Evolutionary conservation across 495 filamentous ascomycete species (phyloP).

Genomic region (Aspergillus sparsus): DNA sequence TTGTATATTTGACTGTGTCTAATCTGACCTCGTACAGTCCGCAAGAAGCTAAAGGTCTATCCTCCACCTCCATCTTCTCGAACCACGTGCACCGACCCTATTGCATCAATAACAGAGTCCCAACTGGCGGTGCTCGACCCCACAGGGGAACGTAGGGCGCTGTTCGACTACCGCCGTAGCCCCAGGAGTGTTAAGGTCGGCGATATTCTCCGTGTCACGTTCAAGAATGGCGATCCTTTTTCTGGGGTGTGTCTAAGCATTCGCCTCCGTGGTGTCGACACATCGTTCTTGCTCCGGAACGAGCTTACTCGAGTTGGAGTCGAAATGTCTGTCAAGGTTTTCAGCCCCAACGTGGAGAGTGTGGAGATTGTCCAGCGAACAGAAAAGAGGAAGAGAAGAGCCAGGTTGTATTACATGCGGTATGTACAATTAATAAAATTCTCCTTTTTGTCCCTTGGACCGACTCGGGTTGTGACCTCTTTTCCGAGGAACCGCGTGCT

Average conservation of each 20-base stretch:
- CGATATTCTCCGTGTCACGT: conserved; percentile 87
- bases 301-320: conserved; percentile 80
- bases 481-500: conserved; percentile 11
- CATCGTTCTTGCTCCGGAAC: conserved; percentile 79
- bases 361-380: conserved; percentile 92
- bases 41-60: conserved; percentile 54
- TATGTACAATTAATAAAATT: conserved; percentile 42
- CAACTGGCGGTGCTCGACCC: conserved; percentile 80
- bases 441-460: neutral
- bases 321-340: conserved; percentile 98
- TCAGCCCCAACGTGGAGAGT: conserved; percentile 80
- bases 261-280: conserved; percentile 80
- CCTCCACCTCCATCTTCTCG: conserved; percentile 51
- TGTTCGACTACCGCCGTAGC: conserved; percentile 74
- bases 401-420: conserved; percentile 89
- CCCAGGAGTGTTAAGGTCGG: conserved; percentile 73
- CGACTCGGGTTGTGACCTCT: neutral
- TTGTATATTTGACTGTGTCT: neutral
- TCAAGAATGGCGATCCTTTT: conserved; percentile 84
- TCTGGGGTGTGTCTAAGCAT: conserved; percentile 84
- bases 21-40: conserved; percentile 20
- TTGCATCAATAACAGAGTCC: conserved; percentile 58
- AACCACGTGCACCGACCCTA: conserved; percentile 56
- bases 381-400: conserved; percentile 81
- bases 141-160: conserved; percentile 71